Base-by-base conservation (phyloP, 1,284 basidiomycete genomes). In the Coniferiporia weirii region DNA sequence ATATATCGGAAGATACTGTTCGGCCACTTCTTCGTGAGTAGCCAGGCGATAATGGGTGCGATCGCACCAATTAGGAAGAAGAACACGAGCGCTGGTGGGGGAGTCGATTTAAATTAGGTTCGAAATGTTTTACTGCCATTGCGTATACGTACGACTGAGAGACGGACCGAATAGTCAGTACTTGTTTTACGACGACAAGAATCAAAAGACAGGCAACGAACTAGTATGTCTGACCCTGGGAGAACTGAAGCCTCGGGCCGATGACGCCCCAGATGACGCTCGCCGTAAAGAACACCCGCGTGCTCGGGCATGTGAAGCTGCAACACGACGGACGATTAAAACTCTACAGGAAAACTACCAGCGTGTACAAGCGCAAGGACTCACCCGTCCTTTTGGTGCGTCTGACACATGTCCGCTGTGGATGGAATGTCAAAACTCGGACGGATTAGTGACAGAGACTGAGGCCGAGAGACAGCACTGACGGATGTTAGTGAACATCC, bases 51-150 rank as follows among this genome's bases (percentile, higher is more conserved):
- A 34, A 75, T 15, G 0, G 81, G 81, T n/a, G 70, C 66, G 13
- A 77, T 27, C 0, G 76, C 74, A 43, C 80, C 79, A 22, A 75
- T 65, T 49, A 81, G 59, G 70, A 82, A 82, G 70, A 79, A 79
- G 65, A 74, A 78, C 4, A 71, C 54, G 3, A 81, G 67, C 13
- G 59, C 61, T 59, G n/a, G 15, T 5, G 27, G 19, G 44, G 17
- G 17, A 3, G n/a, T n/a, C 15, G 8, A 46, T n/a, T 22, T 12
- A 15, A 47, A 32, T 9, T 32, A 40, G 15, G 36, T 5, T 27
- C 4, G 17, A 36, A 35, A 34, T 49, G 20, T 35, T 7, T 50
- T 34, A 19, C 19, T 22, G 44, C 38, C n/a, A n/a, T n/a, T n/a
- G n/a, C n/a, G 27, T 27, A 27, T 40, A 46, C 17, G 43, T 57